Conservation (phyloP, 805 yeast species). For the Sporopachydermia lactativora region DNA sequence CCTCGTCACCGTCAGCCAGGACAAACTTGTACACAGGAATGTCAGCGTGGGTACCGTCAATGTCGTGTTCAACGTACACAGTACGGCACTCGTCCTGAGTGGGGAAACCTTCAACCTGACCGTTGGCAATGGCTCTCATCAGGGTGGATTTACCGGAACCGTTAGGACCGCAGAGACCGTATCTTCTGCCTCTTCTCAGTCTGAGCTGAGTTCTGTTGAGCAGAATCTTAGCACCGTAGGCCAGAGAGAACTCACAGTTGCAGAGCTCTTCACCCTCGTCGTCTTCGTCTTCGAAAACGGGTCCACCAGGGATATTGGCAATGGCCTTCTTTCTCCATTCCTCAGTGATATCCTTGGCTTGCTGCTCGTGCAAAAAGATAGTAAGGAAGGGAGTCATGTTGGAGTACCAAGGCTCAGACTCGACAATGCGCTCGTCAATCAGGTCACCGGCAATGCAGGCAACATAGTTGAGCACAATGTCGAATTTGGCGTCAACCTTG, state of each 20-base stretch:
- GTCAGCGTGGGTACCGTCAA: conserved; percentile 90
- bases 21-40: conserved; percentile 91
- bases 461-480: conserved; percentile 61
- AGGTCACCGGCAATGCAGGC: conserved; percentile 98
- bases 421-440: conserved; percentile 94
- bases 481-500: conserved; percentile 52
- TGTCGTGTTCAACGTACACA: conserved; percentile 86
- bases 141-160: conserved; percentile 94
- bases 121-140: conserved; percentile 78
- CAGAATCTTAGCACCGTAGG: conserved; percentile 99
- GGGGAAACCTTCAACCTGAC: conserved; percentile 92
- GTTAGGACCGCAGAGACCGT: conserved; percentile 90
- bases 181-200: conserved; percentile 97
- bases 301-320: conserved; percentile 96
- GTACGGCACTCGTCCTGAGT: conserved; percentile 86
- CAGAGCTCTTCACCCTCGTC: conserved; percentile 99
- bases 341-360: conserved; percentile 82
- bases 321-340: conserved; percentile 92
- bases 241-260: conserved; percentile 99
- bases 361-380: conserved; percentile 86
- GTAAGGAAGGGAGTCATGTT: conserved; percentile 89
- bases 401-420: conserved; percentile 83
- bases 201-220: conserved; percentile 98
- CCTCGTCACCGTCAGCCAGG: conserved; percentile 64
- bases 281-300: conserved; percentile 80